Evolutionary conservation across 805 yeast species (phyloP), one percentile per base, ranked within the genome.

Genomic region (Barnettozyma botsteinii): DNA sequence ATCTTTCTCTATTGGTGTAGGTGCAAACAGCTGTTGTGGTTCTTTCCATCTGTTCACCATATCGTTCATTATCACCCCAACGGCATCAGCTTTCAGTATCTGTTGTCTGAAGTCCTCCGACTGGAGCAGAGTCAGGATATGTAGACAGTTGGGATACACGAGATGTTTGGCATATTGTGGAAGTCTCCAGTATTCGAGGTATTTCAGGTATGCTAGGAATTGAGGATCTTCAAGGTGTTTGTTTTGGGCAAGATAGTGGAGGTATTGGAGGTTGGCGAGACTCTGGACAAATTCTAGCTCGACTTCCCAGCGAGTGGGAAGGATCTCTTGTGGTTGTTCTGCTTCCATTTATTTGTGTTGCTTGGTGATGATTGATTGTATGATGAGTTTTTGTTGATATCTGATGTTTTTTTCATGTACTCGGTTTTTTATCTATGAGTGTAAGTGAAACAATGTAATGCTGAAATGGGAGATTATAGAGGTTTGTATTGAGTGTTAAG

Each of bases 211-310:
- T 44, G 77, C 75, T 24, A 87, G 66, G 51, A 91, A 89, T 37
- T 73, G 72, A 22, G 73, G 78, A 52, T 84, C 81, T 51, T 82
- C 81, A 11, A 89, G 66, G 55, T 79, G 79, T 42, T 80, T 79
- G 50, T 80, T 84, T 60, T 89, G 96, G 3, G 96, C 96, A 20
- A 91, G 68, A 53, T 78, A 88, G 48, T 86, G 81, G 41, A 91
- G 70, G 56, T 89, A 91, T 59, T 83, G 95, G 33, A 91, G 79
- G 60, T 91, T 93, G 3, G 96, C 86, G 25, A 91, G 69, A 13
- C 95, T 81, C 62, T 91, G 98, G 4, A 91, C 94, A 62, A 91
- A 91, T 75, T 85, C 42, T 7, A 33, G 32, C n/a, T 85, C 95
- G 18, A 85, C 77, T 54, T 85, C 95, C 86, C 91, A 86, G 42